Base-by-base conservation (phyloP, 2,329 filamentous ascomycete species). In the Curvularia eragrostidis region DNA sequence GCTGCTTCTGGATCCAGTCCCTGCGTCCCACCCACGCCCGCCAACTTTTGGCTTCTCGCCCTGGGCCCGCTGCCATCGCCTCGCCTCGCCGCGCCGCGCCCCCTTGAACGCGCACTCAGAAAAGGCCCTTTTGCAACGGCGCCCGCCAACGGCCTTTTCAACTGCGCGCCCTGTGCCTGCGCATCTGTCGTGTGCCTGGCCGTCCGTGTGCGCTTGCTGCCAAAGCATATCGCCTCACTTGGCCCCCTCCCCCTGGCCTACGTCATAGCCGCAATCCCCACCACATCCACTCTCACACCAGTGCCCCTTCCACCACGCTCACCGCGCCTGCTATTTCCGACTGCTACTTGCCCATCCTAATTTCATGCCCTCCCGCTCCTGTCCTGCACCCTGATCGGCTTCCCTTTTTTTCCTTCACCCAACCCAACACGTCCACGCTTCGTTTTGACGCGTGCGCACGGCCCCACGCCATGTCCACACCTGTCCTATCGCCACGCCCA, bases 401-500 rank as follows among this genome's bases (percentile, higher is more conserved):
- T 30, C n/a, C 10, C 21, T 46, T 46, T 28, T 44, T 30, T 46
- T 19, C 48, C 48, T 28, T 30, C 56, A n/a, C n/a, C n/a, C n/a
- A n/a, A n/a, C n/a, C 52, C 39, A 32, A 26, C 43, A 21, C 63
- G 49, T 61, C 55, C 65, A 54, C 68, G 42, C 59, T 46, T 57
- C 66, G 49, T 34, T 30, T 28, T 52, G 48, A 58, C 57, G 59
- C 52, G 53, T 50, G 51, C 28, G 48, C 44, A 52, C 38, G 51
- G 43, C 39, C 46, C 50, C 58, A 54, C 49, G 62, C 59, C 30
- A 76, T 76, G 74, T 73, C 73, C n/a, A 74, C 71, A 34, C 73
- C 73, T 61, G 70, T 64, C n/a, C 49, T 75, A n/a, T 73, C 72
- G 32, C 67, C 71, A 36, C 54, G 73, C 60, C 70, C 66, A 34